Percentiles rank a stretch among this genome's conserved stretches.
Conservation (phyloP, 495 filamentous ascomycete species). For the Aspergillus funiculosus region DNA sequence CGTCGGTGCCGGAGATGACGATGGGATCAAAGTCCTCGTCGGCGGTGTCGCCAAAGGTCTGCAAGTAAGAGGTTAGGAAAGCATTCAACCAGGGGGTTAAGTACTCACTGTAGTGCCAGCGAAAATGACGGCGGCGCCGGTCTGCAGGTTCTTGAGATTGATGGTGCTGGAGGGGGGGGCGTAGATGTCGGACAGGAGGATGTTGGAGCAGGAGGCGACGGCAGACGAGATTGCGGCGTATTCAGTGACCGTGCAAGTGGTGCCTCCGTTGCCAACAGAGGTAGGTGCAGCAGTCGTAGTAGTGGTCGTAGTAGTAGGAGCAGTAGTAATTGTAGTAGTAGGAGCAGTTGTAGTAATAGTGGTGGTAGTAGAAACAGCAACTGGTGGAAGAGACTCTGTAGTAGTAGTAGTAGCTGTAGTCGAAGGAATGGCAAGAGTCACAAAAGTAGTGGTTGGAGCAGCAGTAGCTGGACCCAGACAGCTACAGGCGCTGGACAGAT, state of each 20-base stretch:
- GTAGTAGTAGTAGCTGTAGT: constrained; percentile 1
- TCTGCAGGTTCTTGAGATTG: constrained; percentile 31
- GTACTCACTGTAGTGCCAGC: constrained; percentile 26
- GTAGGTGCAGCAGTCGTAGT: constrained; percentile 13
- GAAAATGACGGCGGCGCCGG: constrained; percentile 39
- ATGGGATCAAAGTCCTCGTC: constrained; percentile 34
- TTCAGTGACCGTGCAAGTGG: constrained; percentile 38
- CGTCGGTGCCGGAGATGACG: constrained; percentile 32
- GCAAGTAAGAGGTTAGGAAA: not conserved
- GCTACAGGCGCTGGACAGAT: constrained; percentile 30
- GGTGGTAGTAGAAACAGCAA: constrained; percentile 6
- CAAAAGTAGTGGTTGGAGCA: constrained; percentile 4
- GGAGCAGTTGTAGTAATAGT: not conserved
- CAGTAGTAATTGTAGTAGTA: not conserved
- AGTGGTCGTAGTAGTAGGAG: not conserved
- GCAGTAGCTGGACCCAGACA: constrained; percentile 22
- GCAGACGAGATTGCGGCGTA: constrained; percentile 40
- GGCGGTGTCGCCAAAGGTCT: constrained; percentile 38
- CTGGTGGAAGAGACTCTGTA: too few species aligned
- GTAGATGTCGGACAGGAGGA: constrained; percentile 32
- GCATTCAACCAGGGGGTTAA: not conserved
- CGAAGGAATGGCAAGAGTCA: too few species aligned
- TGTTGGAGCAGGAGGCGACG: constrained; percentile 36
- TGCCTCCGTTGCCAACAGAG: constrained; percentile 17
- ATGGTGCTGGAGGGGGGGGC: constrained; percentile 34